A percentile compares a stretch with the other conserved stretches of the same genome.
Conservation (phyloP, 345 rosid species). For the Rubroshorea leprosula region DNA sequence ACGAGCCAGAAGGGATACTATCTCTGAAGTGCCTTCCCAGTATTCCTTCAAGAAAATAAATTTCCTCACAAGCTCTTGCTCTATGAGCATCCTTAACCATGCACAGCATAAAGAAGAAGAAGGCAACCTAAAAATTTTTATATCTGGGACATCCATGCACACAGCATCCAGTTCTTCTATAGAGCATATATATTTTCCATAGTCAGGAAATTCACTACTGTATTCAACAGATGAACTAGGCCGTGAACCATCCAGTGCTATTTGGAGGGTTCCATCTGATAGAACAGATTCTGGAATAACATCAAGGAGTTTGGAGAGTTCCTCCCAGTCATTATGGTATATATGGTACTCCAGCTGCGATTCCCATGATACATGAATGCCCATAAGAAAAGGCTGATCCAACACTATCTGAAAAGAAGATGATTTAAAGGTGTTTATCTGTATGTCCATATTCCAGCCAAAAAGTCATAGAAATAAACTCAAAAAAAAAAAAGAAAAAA, state of each 20-base stretch:
- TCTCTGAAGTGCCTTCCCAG: constrained; percentile 76
- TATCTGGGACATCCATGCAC: constrained; percentile 73
- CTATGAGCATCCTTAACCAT: constrained; percentile 75
- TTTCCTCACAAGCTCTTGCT: constrained; percentile 80
- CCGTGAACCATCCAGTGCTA: constrained; percentile 58
- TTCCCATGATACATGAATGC: constrained; percentile 90
- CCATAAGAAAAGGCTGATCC: constrained; percentile 94
- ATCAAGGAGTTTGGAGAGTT: constrained; percentile 71
- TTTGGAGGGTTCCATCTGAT: constrained; percentile 69
- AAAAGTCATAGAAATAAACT: neutral
- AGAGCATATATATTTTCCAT: constrained; percentile 52
- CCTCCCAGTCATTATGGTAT: constrained; percentile 92
- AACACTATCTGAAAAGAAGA: constrained; percentile 65
- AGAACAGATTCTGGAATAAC: constrained; percentile 61
- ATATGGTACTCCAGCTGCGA: constrained; percentile 84
- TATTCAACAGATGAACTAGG: constrained; percentile 39
- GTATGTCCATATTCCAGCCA: neutral
- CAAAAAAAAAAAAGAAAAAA: neutral
- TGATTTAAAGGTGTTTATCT: constrained; percentile 12
- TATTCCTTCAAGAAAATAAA: constrained; percentile 70
- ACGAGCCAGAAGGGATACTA: constrained; percentile 69
- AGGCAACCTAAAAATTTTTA: constrained; percentile 63
- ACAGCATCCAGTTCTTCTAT: constrained; percentile 74
- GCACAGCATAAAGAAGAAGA: constrained; percentile 44
- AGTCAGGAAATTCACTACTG: constrained; percentile 35